Evolutionary conservation across 148 eudicot species (phyloP).

Genomic region (Tetragonia tetragonoides): DNA sequence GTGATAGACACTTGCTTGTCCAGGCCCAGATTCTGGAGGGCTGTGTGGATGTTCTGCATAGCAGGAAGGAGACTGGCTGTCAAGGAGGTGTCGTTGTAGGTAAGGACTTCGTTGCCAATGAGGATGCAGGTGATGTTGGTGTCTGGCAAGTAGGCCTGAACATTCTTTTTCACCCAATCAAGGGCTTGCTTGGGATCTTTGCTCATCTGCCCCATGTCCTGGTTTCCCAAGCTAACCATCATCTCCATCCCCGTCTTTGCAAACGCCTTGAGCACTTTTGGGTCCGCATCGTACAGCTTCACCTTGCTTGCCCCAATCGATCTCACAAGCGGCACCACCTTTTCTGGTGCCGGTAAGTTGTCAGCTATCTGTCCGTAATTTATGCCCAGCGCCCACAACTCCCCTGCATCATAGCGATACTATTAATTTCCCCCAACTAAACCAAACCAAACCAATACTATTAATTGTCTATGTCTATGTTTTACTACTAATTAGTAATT

Average conservation of each 20-base stretch:
- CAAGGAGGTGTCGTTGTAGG: slow-evolving; percentile 55
- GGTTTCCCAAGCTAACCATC: slow-evolving; percentile 60
- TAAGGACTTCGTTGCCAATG: slow-evolving; percentile 76
- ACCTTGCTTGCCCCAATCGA: slow-evolving; percentile 61
- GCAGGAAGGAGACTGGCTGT: slow-evolving; percentile 56
- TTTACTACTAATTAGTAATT: background rate
- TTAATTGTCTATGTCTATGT: too few relatives aligned
- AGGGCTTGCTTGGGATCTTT: slow-evolving; percentile 48
- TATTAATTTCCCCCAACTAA: too few relatives aligned
- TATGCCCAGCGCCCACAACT: slow-evolving; percentile 47
- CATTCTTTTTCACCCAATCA: slow-evolving; percentile 69
- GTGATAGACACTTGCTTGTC: slow-evolving; percentile 58
- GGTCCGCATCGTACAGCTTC: slow-evolving; percentile 90
- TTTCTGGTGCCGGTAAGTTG: slow-evolving; percentile 68
- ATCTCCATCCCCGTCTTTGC: slow-evolving; percentile 73
- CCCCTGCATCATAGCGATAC: background rate
- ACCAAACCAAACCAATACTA: background rate
- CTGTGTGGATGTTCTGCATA: slow-evolving; percentile 62
- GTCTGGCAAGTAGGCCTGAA: slow-evolving; percentile 54
- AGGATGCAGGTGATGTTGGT: slow-evolving; percentile 70
- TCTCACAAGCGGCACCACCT: slow-evolving; percentile 62
- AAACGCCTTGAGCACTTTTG: slow-evolving; percentile 69
- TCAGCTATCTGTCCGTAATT: slow-evolving; percentile 89
- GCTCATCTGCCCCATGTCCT: slow-evolving; percentile 40
- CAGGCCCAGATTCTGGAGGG: slow-evolving; percentile 40